Base-by-base conservation (phyloP, 169 alveolate species). In the Cytauxzoon felis region DNA sequence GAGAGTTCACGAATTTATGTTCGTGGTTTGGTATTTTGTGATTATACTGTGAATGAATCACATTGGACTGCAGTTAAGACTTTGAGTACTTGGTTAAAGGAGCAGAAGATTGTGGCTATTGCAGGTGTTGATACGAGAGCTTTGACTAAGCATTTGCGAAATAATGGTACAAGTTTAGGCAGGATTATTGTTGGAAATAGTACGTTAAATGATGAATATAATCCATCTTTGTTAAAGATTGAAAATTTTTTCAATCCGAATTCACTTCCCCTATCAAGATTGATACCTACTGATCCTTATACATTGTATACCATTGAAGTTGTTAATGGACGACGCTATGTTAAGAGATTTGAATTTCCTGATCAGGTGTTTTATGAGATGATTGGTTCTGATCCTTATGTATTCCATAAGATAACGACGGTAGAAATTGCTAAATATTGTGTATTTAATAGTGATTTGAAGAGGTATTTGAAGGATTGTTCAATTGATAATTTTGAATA, bases 41-140 rank as follows among this genome's bases (percentile, higher is more conserved):
- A 91, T 67, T 91, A 88, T 63, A 76, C 90, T 51, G 63, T 56
- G 32, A 54, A 53, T 13, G 50, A 78, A 3, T 76, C 90, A 2
- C 92, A 89, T 66, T 86, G 86, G 81, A 42, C 72, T 18, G 80
- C 92, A 9, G 53, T 45, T 19, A 58, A 54, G 45, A 72, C 82
- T 8, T 63, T 86, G 36, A 40, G 75, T 2, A 54, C 50, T 45
- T 86, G 91, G 90, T 61, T 89, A 48, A 45, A 78, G 50, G 53
- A 26, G 47, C 61, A 78, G 59, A 33, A 59, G 32, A 72, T 87
- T 19, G 84, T 87, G 0, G 90, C 78, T 1, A 81, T 81, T n/a
- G 66, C 88, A 21, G 93, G 92, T 0, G 87, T 91, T 43, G 95
- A 91, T 75, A 91, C 95, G 16, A 76, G 95, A 3, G 92, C 92